phyloP scores from a whole-genome alignment of 2,329 filamentous ascomycete genomes.

The Diaporthe caulivora region DNA sequence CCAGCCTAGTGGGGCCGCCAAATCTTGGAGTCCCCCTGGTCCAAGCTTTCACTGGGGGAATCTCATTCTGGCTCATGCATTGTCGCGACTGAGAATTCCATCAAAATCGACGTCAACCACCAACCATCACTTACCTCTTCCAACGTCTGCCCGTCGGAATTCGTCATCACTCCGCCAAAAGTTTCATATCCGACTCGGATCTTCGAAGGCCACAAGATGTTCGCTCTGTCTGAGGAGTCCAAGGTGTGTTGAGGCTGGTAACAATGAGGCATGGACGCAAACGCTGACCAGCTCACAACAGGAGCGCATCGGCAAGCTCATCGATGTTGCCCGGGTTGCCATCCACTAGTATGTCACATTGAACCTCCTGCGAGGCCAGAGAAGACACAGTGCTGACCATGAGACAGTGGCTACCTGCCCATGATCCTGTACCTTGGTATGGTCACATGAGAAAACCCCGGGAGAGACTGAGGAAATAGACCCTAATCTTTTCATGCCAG shows the following conservation, averaged over 20 bases:
- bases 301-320: conserved; percentile 98
- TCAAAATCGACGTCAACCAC: conserved; percentile 24
- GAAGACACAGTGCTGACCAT: conserved; percentile 50
- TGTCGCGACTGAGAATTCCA: conserved; percentile 35
- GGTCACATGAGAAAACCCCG: conserved; percentile 42
- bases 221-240: conserved; percentile 91
- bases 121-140: not conserved
- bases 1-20: not conserved
- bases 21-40: conserved; percentile 21
- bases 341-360: conserved; percentile 87
- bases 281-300: conserved; percentile 52
- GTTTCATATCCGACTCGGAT: not conserved
- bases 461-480: conserved; percentile 25
- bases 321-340: conserved; percentile 92
- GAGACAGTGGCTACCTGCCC: conserved; percentile 87
- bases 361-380: not conserved
- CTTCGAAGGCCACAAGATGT: conserved; percentile 58
- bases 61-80: conserved; percentile 11
- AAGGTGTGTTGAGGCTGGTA: conserved; percentile 72
- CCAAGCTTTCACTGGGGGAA: conserved; percentile 5
- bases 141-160: not conserved
- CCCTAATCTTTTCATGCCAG: conserved; percentile 57
- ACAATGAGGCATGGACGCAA: not conserved
- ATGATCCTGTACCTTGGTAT: conserved; percentile 96
- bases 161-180: not conserved